Percentiles rank a stretch among this genome's conserved stretches.
These are phyloP conservation scores for Clavulina sp. DNA, from an alignment of 768 basidiomycete genomes.

Conservation along the genomic window DNA sequence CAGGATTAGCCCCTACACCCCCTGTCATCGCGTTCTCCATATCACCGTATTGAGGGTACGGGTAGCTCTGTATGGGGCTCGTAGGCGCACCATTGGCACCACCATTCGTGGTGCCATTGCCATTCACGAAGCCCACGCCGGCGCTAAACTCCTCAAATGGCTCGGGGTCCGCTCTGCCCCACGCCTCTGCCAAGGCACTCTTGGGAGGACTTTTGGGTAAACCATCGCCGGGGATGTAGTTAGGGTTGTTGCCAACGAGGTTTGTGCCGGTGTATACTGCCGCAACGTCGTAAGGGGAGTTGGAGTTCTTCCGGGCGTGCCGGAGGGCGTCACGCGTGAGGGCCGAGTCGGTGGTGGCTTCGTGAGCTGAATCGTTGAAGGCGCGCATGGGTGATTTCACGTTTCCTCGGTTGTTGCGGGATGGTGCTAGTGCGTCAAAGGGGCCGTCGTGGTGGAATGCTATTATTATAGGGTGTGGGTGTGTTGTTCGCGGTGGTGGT, in stretches of 20 bases:
- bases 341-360: slow-evolving; percentile 14
- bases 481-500: no score
- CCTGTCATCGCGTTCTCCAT: background rate
- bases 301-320: slow-evolving; percentile 8
- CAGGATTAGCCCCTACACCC: slow-evolving; percentile 4
- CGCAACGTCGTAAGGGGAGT: slow-evolving; percentile 13
- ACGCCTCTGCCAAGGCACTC: slow-evolving; percentile 81
- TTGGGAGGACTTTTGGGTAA: slow-evolving; percentile 21
- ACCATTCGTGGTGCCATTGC: slow-evolving; percentile 22
- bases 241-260: background rate
- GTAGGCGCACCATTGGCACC: slow-evolving; percentile 28
- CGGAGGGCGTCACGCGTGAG: slow-evolving; percentile 9
- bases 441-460: slow-evolving; percentile 90
- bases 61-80: no score
- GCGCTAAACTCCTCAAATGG: slow-evolving; percentile 82
- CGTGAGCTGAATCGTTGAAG: slow-evolving; percentile 19
- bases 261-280: background rate
- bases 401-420: slow-evolving; percentile 62
- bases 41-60: no score
- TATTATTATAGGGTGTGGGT: slow-evolving; percentile 19
- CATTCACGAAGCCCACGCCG: slow-evolving; percentile 26
- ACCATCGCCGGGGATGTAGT: background rate
- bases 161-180: slow-evolving; percentile 86
- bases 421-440: slow-evolving; percentile 82
- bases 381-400: slow-evolving; percentile 65